Evolutionary conservation across 345 rosid genomes (phyloP).

Genomic region (Eucalyptus sp.): DNA sequence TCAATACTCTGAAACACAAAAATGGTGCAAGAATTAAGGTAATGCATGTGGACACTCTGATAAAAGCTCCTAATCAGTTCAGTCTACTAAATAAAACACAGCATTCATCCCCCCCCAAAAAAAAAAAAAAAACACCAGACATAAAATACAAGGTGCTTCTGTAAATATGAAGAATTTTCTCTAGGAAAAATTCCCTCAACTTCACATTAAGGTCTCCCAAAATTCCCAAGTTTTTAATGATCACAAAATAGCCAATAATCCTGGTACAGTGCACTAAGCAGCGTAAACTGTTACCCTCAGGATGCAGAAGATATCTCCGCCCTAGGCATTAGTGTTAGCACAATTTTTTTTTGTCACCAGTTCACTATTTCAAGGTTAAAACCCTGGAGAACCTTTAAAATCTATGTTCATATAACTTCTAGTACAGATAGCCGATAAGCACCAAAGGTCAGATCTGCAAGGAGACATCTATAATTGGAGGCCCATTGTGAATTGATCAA

Average conservation of each 20-base stretch:
- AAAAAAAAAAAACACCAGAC: not conserved
- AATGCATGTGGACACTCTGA: not conserved
- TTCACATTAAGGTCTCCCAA: not conserved
- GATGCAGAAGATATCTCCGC: not conserved
- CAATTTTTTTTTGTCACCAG: not conserved
- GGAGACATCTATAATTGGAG: not conserved
- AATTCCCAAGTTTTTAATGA: not conserved
- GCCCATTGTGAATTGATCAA: not conserved
- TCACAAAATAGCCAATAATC: not conserved
- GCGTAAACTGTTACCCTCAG: not conserved
- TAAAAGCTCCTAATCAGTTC: not conserved
- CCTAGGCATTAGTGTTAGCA: not conserved
- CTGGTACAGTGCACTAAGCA: not conserved
- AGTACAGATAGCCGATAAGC: not conserved
- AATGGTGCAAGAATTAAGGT: not conserved
- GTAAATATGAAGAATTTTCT: not conserved
- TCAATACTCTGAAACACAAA: constrained; percentile 25
- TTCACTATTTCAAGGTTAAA: not conserved
- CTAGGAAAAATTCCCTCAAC: not conserved
- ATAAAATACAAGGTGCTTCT: not conserved
- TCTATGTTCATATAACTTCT: not conserved
- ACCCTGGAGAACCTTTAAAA: not conserved
- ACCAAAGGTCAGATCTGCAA: not conserved
- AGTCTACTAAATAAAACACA: not conserved
- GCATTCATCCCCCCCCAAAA: not conserved